Conservation (phyloP, 148 eudicot genomes). For the Vaccinium darrowii region DNA sequence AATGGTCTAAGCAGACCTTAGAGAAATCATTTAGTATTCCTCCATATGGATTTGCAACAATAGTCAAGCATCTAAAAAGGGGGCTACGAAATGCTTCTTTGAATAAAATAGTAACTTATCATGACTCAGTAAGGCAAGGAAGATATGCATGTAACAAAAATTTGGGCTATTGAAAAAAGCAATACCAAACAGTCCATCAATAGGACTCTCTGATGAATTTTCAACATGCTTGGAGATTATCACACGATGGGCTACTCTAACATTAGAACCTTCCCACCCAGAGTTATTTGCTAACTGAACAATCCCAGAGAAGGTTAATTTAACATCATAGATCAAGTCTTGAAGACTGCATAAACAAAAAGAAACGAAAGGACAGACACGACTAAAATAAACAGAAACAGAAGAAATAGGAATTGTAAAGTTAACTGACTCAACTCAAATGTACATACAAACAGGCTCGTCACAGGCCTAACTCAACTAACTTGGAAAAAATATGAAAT, state of each 20-base stretch:
- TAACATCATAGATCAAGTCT: not conserved
- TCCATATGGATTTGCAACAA: not conserved
- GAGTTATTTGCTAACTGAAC: not conserved
- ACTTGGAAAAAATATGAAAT: not conserved
- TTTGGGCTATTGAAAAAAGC: not conserved
- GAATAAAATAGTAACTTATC: no score
- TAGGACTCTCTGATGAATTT: not conserved
- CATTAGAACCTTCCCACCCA: not conserved
- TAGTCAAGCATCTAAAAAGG: not conserved
- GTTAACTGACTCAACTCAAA: no score
- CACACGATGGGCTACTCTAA: not conserved
- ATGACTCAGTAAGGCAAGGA: not conserved
- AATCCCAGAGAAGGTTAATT: not conserved
- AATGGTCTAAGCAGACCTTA: not conserved
- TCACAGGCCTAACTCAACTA: not conserved
- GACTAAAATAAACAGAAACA: no score
- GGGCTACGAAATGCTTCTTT: no score
- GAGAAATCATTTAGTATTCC: not conserved
- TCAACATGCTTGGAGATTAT: not conserved
- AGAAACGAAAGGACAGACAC: not conserved
- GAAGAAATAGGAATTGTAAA: no score
- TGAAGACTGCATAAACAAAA: not conserved
- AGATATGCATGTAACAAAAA: not conserved
- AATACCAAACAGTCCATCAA: not conserved
- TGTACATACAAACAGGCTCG: no score